Base-by-base conservation (phyloP, 495 filamentous ascomycete species). In the Daldinia vernicosa region DNA sequence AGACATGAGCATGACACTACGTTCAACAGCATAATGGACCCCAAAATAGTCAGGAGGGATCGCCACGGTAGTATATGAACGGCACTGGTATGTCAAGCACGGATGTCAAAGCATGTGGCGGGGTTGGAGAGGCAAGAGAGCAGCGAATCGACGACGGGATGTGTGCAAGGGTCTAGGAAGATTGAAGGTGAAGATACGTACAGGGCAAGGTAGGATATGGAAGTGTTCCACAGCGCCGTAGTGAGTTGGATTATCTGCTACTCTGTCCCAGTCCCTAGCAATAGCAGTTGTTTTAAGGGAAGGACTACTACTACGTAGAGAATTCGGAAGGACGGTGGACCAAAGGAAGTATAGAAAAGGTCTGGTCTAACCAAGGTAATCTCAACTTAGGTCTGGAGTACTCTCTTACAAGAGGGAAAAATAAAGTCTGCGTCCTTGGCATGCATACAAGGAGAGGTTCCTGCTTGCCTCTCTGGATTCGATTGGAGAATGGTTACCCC, bases 1-100 rank as follows among this genome's bases (percentile, higher is more conserved):
- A 76, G 71, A 77, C 75, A 82, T 79, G 75, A 80, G 80, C 78
- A 83, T 83, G 76, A 82, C 74, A 76, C 74, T 76, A 64, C 74
- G 70, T 63, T 77, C 71, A 72, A 77, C 72, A 80, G 80, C 81
- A 83, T 81, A 74, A 81, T 71, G 71, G 75, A 79, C 68, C 75
- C 79, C 79, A 76, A 80, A 79, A 76, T 72, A 72, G 69, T 79
- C 74, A 71, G 76, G 76, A 76, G 71, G 65, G 80, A 81, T 82
- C 78, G 76, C 62, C 70, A 75, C 78, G 75, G 75, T 80, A 77
- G 71, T 81, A 77, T 80, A 77, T 65, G 72, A 70, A 75, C 67
- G 69, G 77, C 76, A 79, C 75, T 78, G 69, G 61, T 74, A 75
- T 74, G 77, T 63, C 77, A 59, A 62, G 59, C 61, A 62, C 66